A percentile compares a stretch with the other conserved stretches of the same genome.
Conservation (phyloP, 2,329 filamentous ascomycete species). For the Basipetospora chlamydospora region DNA sequence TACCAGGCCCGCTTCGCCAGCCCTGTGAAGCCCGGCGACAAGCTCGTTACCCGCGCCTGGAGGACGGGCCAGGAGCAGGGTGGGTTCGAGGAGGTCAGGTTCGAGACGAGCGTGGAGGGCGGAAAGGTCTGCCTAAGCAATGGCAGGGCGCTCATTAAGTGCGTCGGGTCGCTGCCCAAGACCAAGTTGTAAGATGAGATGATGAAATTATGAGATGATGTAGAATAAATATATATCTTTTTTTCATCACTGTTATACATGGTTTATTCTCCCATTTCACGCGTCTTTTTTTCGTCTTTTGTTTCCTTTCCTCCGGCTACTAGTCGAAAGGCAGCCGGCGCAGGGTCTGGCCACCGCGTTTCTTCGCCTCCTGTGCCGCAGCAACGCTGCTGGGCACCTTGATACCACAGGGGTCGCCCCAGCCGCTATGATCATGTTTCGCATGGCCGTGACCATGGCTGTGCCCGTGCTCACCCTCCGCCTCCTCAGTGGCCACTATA, state of each 20-base stretch:
- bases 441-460: constrained; percentile 58
- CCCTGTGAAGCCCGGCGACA: constrained; percentile 72
- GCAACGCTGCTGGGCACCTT: constrained; percentile 91
- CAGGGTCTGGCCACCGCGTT: constrained; percentile 47
- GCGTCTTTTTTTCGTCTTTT: too few relatives aligned
- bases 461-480: constrained; percentile 43
- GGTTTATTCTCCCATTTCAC: too few relatives aligned
- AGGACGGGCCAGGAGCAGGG: constrained; percentile 48
- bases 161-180: constrained; percentile 34
- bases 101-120: constrained; percentile 61
- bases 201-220: background rate
- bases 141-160: constrained; percentile 64
- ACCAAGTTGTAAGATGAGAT: constrained; percentile 29
- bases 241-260: background rate
- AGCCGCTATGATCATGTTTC: constrained; percentile 55
- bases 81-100: constrained; percentile 70
- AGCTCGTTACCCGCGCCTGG: constrained; percentile 72
- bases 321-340: constrained; percentile 74
- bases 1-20: constrained; percentile 81
- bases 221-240: background rate
- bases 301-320: too few relatives aligned
- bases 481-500: constrained; percentile 30
- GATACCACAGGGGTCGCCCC: constrained; percentile 97
- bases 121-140: constrained; percentile 82
- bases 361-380: constrained; percentile 77